Conservation (phyloP, 2,329 filamentous ascomycete species). For the Fusarium zealandicum region DNA sequence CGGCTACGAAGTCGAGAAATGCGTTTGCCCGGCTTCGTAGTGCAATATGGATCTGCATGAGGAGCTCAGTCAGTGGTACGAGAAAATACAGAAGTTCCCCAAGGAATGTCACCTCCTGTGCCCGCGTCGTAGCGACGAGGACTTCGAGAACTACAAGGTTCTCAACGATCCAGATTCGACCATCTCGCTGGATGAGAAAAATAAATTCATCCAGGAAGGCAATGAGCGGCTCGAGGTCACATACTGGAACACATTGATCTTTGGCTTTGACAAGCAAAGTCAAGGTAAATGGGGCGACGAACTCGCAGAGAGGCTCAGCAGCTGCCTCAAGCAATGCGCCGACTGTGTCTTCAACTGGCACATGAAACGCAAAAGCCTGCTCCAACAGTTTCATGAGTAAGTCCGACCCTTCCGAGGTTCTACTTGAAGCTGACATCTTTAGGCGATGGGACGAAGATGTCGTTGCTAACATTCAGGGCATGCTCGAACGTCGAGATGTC, state of each 20-base stretch:
- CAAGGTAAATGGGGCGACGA: constrained; percentile 66
- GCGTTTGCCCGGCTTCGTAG: constrained; percentile 16
- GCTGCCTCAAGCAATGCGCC: constrained; percentile 69
- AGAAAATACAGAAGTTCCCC: constrained; percentile 54
- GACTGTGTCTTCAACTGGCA: constrained; percentile 79
- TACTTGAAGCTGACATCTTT: constrained; percentile 27
- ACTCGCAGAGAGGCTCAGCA: constrained; percentile 65
- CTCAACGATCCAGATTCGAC: constrained; percentile 58
- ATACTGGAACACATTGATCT: constrained; percentile 72
- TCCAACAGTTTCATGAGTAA: constrained; percentile 69
- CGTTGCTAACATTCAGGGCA: constrained; percentile 59
- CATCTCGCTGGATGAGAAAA: constrained; percentile 60
- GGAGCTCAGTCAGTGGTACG: constrained; percentile 53
- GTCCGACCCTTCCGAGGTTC: constrained; percentile 27
- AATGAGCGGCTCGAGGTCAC: constrained; percentile 65
- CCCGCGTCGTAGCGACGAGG: constrained; percentile 68
- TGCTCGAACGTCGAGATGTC: constrained; percentile 68
- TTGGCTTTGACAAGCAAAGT: constrained; percentile 70
- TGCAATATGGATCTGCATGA: constrained; percentile 51
- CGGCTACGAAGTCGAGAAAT: constrained; percentile 29
- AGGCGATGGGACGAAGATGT: constrained; percentile 59
- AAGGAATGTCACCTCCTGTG: constrained; percentile 71
- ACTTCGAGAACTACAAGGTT: constrained; percentile 65
- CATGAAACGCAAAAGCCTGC: constrained; percentile 67
- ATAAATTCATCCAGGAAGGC: constrained; percentile 61